These are phyloP conservation scores for Sporisorium reilianum DNA, from an alignment of 1,284 basidiomycete species.

Conservation along the genomic window DNA sequence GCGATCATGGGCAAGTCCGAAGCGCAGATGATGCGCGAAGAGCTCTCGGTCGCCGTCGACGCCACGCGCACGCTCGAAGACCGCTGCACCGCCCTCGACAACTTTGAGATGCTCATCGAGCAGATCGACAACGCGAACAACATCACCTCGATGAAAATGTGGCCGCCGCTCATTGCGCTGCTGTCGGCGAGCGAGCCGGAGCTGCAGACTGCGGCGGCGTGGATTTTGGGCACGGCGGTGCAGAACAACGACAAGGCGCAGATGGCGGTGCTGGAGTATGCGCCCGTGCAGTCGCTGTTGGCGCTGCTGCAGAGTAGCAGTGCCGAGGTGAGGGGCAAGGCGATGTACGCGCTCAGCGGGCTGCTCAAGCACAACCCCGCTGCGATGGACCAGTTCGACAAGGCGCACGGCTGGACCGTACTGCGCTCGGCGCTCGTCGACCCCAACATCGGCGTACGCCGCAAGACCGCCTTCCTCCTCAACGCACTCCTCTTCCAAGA, in stretches of 20 bases:
- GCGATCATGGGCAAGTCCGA: slow-evolving; percentile 68
- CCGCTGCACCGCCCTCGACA: slow-evolving; percentile 84
- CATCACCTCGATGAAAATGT: slow-evolving; percentile 84
- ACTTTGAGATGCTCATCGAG: slow-evolving; percentile 96
- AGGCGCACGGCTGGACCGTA: slow-evolving; percentile 78
- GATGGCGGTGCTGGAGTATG: slow-evolving; percentile 75
- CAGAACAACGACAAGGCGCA: slow-evolving; percentile 96
- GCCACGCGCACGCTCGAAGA: slow-evolving; percentile 37
- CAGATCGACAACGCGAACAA: slow-evolving; percentile 96
- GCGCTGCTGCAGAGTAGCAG: slow-evolving; percentile 74
- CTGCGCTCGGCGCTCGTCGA: slow-evolving; percentile 78
- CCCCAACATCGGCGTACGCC: slow-evolving; percentile 80
- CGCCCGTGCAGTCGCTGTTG: slow-evolving; percentile 74
- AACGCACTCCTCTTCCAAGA: slow-evolving; percentile 80
- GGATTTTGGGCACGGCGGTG: slow-evolving; percentile 92
- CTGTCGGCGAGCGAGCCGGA: slow-evolving; percentile 75
- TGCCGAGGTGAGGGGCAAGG: slow-evolving; percentile 75
- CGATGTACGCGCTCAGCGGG: slow-evolving; percentile 86
- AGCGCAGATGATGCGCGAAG: slow-evolving; percentile 68
- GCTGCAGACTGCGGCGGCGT: slow-evolving; percentile 81
- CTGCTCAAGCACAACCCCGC: slow-evolving; percentile 83
- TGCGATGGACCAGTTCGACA: slow-evolving; percentile 76
- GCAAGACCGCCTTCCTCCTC: slow-evolving; percentile 88
- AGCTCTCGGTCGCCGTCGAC: slow-evolving; percentile 60
- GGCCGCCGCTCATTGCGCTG: slow-evolving; percentile 82